Conservation (phyloP, 2,329 filamentous ascomycete species). For the Colletotrichum brevisporum region DNA sequence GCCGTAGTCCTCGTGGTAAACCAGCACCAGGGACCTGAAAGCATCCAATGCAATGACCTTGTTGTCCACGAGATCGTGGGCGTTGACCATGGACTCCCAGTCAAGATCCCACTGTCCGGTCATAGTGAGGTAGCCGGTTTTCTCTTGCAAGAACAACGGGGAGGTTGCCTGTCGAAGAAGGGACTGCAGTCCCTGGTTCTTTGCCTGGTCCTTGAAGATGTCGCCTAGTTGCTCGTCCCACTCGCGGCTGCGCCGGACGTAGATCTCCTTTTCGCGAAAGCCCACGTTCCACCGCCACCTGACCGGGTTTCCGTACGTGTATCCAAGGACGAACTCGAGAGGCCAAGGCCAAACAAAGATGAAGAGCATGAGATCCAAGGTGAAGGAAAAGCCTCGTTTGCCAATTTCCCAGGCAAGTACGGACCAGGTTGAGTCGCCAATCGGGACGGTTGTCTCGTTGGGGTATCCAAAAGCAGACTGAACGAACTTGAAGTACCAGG, state of each 20-base stretch:
- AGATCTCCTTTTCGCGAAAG: conserved; percentile 84
- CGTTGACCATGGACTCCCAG: conserved; percentile 83
- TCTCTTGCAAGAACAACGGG: conserved; percentile 75
- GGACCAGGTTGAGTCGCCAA: conserved; percentile 67
- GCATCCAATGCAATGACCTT: conserved; percentile 73
- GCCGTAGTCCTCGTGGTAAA: conserved; percentile 76
- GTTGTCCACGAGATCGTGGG: conserved; percentile 77
- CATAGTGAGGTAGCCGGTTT: conserved; percentile 91
- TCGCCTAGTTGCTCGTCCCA: conserved; percentile 76
- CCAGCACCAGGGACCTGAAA: conserved; percentile 78
- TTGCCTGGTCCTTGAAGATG: conserved; percentile 65
- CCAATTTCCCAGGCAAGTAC: conserved; percentile 70
- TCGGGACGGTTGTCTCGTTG: conserved; percentile 77
- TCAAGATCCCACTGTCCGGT: conserved; percentile 90
- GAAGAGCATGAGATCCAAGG: conserved; percentile 80
- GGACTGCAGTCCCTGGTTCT: conserved; percentile 71
- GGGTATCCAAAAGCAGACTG: conserved; percentile 74
- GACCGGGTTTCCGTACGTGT: conserved; percentile 71
- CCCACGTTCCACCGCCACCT: conserved; percentile 82
- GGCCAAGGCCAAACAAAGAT: conserved; percentile 82
- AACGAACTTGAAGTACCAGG: conserved; percentile 80
- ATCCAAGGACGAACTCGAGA: conserved; percentile 77
- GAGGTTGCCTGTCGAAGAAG: conserved; percentile 79
- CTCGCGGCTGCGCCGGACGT: conserved; percentile 81
- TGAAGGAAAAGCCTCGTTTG: conserved; percentile 74